A percentile compares a stretch with the other conserved stretches of the same genome.
These are phyloP conservation scores for Beta corolliflora DNA, from an alignment of 179 eudicot genomes.

Conservation along the genomic window DNA sequence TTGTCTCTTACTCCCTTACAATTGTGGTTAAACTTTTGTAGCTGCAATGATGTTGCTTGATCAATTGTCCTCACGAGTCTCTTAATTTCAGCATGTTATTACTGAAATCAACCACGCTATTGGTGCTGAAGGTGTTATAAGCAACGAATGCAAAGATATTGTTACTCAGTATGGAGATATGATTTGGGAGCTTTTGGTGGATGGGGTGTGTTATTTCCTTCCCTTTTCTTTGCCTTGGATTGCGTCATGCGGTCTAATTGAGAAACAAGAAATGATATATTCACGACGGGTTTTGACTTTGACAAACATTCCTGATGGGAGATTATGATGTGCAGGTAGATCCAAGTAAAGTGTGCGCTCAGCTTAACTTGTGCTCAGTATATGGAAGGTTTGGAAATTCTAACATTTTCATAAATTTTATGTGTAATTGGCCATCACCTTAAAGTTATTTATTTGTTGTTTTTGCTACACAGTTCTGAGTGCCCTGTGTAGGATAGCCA, in stretches of 20 bases:
- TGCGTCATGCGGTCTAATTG: neutral
- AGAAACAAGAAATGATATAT: neutral
- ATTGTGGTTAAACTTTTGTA: neutral
- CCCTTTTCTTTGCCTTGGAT: slow-evolving; percentile 3
- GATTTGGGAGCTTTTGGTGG: slow-evolving; percentile 79
- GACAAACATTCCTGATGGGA: neutral
- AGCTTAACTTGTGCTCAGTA: slow-evolving; percentile 53
- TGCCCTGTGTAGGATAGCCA: neutral
- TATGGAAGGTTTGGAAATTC: slow-evolving; percentile 43
- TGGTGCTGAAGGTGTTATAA: slow-evolving; percentile 77
- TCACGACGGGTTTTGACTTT: neutral
- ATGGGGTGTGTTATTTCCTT: slow-evolving; percentile 55
- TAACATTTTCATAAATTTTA: neutral
- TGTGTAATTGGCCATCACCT: neutral
- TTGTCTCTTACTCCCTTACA: neutral
- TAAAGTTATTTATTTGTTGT: neutral
- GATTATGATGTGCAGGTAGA: slow-evolving; percentile 47
- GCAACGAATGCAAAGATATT: slow-evolving; percentile 70
- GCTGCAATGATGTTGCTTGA: neutral
- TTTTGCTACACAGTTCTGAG: neutral
- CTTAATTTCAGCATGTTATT: slow-evolving; percentile 57
- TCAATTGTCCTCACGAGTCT: neutral
- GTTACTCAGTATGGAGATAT: slow-evolving; percentile 73
- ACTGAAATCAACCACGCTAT: slow-evolving; percentile 92
- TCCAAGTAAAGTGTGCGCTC: slow-evolving; percentile 64